phyloP scores from a whole-genome alignment of 805 yeast species.

The Jamesozyma spencerorum region DNA sequence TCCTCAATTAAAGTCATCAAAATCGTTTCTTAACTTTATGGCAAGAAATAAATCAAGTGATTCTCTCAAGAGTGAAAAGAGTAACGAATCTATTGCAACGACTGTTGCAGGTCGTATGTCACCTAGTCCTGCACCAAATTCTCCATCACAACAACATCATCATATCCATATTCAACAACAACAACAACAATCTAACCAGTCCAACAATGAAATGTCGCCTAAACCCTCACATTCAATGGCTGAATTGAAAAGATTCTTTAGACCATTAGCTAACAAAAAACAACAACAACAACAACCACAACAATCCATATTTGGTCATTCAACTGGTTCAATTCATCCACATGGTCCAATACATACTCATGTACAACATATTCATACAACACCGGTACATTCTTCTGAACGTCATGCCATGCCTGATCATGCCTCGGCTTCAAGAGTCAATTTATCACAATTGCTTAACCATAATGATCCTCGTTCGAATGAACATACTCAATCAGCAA shows the following conservation, averaged over 20 bases:
- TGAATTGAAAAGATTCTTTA: slow-evolving; percentile 60
- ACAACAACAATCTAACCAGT: not conserved
- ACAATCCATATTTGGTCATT: not conserved
- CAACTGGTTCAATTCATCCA: not conserved
- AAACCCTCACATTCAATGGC: slow-evolving; percentile 41
- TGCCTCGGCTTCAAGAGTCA: slow-evolving; percentile 1
- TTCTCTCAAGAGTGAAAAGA: slow-evolving; percentile 18
- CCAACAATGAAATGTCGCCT: slow-evolving; percentile 5
- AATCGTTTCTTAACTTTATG: slow-evolving; percentile 22
- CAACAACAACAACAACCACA: not conserved
- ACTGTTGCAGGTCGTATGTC: not conserved
- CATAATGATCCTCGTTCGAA: slow-evolving; percentile 1
- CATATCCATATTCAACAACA: not conserved
- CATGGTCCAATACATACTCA: slow-evolving; percentile 2
- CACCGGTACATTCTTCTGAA: too few species aligned
- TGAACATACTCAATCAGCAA: slow-evolving; percentile 25
- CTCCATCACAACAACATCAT: not conserved
- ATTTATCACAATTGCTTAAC: slow-evolving; percentile 2
- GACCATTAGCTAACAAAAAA: slow-evolving; percentile 32
- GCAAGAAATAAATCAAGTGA: slow-evolving; percentile 21
- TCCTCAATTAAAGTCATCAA: slow-evolving; percentile 11
- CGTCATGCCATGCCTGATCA: not conserved
- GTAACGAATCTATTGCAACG: slow-evolving; percentile 11
- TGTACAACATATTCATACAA: not conserved
- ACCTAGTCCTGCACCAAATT: not conserved